Evolutionary conservation across 345 rosid genomes (phyloP), one percentile per base, ranked within the genome.

Genomic region (Euphorbia tirucalli): DNA sequence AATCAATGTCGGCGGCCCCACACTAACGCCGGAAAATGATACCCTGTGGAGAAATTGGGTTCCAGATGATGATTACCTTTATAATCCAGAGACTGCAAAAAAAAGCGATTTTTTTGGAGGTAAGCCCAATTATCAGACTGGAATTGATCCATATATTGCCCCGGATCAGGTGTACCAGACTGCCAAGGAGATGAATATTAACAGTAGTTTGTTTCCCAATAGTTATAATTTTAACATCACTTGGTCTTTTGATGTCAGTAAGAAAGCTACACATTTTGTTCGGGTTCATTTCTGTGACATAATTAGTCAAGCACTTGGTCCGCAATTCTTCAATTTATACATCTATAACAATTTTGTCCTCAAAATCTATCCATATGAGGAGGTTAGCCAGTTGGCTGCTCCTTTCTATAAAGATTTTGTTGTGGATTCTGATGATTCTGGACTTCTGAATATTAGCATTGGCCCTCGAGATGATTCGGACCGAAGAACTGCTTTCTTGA

Each of bases 231-330:
- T 79, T 54, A 86, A 85, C 46, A 15, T 83, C 48, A 85, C 88
- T 3, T 88, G 96, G 90, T 11, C 70, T 30, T 86, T 82, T 30
- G 49, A 55, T 19, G 96, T 87, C 35, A 74, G 71, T 2, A 72
- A 27, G 44, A 79, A 88, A 43, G 52, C 80, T 52, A 69, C 2
- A 11, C 79, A 87, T 60, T 80, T 88, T 22, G 71, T 88, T 64
- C 83, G 90, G 77, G 49, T 67, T 69, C 88, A 92, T 61, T 92
- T 92, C 72, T 87, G 86, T 49, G 87, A 92, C 71, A 32, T 83
- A 24, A 3, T 78, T 28, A 74, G 81, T 46, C 0, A 0, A 3
- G 0, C 74, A 0, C 14, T 0, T 28, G 44, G 76, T 46, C 25
- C 0, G 7, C 0, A 73, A 0, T 5, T 1, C 7, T 87, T 92